Base-by-base conservation (phyloP, 768 basidiomycete species). In the Serendipita sp. region DNA sequence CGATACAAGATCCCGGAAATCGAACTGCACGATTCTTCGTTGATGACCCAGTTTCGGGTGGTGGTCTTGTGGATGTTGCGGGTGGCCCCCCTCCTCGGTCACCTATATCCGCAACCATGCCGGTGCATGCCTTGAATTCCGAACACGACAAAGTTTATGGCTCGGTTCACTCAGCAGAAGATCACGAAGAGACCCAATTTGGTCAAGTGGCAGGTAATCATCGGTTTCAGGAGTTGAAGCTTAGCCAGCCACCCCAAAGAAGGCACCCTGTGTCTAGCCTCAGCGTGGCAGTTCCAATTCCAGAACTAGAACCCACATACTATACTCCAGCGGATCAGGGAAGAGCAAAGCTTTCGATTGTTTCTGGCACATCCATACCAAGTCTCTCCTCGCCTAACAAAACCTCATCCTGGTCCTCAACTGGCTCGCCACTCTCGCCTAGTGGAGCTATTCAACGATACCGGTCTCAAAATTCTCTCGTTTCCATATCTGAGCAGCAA, bases 11-110 rank as follows among this genome's bases (percentile, higher is more conserved):
- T 36, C 4, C 27, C 27, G 55, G 55, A 18, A 60, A 60, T 34
- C 18, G 55, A 10, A 60, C 10, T 60, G 55, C 55, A 36, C 55
- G 55, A n/a, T 60, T 60, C 55, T 60, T 60, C n/a, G 55, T 60
- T n/a, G 55, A 60, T 60, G 55, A 60, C 33, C 55, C 55, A 60
- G 31, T 33, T 18, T n/a, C 18, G 16, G 55, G 55, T n/a, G 18
- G 4, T 37, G 27, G 18, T 31, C 27, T 60, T n/a, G 55, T 60
- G 18, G 55, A 60, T 60, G 55, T 60, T n/a, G 55, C 55, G 10
- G 33, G 33, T 5, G 55, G 55, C 18, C 55, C 55, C 8, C 55
- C 55, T 10, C 55, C 55, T 60, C 55, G 55, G 29, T 60, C 55
- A 27, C 55, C 55, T n/a, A 60, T 60, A 27, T 60, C 55, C 16